These are phyloP conservation scores for Rugosomyces carneus DNA, from an alignment of 1,284 basidiomycete genomes.

Conservation along the genomic window DNA sequence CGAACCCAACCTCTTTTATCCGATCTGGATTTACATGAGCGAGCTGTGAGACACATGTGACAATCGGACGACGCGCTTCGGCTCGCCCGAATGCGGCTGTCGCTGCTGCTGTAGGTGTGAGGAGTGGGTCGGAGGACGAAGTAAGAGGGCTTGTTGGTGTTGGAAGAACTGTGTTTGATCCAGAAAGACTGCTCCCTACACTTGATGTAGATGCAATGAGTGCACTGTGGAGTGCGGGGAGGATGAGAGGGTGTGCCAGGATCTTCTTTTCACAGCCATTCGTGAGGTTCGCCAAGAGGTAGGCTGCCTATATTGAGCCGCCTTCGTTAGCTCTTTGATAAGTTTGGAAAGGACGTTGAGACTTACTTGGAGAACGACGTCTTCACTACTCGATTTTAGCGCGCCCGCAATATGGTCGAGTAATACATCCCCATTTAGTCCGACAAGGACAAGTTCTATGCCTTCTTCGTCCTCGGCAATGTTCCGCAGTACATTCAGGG, in stretches of 20 bases:
- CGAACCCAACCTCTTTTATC: conserved; percentile 32
- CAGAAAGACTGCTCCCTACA: not conserved
- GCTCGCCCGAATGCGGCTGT: conserved; percentile 16
- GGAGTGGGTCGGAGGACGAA: not conserved
- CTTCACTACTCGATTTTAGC: conserved; percentile 43
- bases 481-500: conserved; percentile 56
- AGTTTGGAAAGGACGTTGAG: too few species aligned
- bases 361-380: conserved; percentile 47
- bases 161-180: not conserved
- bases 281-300: conserved; percentile 56
- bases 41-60: conserved; percentile 52
- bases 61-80: conserved; percentile 54
- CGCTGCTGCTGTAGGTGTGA: not conserved
- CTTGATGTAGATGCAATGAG: conserved; percentile 36
- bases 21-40: conserved; percentile 27
- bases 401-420: conserved; percentile 39
- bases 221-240: conserved; percentile 45
- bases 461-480: conserved; percentile 56
- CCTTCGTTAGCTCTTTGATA: too few species aligned
- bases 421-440: conserved; percentile 41
- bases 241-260: conserved; percentile 41
- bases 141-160: not conserved
- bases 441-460: conserved; percentile 50
- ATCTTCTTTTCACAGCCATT: conserved; percentile 49
- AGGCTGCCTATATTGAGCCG: too few species aligned